Evolutionary conservation across 179 eudicot species (phyloP).

Genomic region (Corrigiola litoralis): DNA sequence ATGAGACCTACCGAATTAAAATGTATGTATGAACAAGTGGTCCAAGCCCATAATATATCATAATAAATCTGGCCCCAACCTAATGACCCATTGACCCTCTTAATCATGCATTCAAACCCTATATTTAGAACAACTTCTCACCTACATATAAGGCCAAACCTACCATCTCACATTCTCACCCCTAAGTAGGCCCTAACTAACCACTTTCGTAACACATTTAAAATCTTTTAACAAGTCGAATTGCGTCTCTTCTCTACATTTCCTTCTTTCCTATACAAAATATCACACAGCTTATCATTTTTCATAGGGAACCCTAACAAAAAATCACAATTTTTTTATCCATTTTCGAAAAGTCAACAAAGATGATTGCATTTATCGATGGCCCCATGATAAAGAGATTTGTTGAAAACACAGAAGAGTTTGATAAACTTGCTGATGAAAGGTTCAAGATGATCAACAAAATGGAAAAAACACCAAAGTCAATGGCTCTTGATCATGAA

Average conservation of each 20-base stretch:
- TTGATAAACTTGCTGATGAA: constrained; percentile 13
- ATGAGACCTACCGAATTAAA: too few species aligned
- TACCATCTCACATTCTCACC: neutral
- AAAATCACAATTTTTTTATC: neutral
- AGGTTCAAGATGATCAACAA: neutral
- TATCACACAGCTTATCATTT: neutral
- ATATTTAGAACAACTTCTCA: constrained; percentile 3
- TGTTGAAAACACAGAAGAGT: constrained; percentile 13
- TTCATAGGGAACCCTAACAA: neutral
- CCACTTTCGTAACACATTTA: neutral
- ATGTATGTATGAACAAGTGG: neutral
- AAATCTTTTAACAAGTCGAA: too few species aligned
- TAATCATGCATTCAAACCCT: constrained; percentile 17
- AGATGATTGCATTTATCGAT: constrained; percentile 5
- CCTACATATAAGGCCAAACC: constrained; percentile 3
- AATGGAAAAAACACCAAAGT: neutral
- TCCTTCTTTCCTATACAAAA: too few species aligned
- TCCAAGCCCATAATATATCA: neutral
- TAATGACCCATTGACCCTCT: too few species aligned
- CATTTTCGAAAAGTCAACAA: neutral
- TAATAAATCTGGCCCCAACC: neutral
- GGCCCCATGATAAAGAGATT: constrained; percentile 23
- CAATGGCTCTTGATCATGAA: constrained; percentile 6
- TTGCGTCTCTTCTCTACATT: too few species aligned
- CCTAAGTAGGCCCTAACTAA: neutral